These are phyloP conservation scores for Sporothrix sp. DNA, from an alignment of 2,329 filamentous ascomycete species.

Conservation along the genomic window DNA sequence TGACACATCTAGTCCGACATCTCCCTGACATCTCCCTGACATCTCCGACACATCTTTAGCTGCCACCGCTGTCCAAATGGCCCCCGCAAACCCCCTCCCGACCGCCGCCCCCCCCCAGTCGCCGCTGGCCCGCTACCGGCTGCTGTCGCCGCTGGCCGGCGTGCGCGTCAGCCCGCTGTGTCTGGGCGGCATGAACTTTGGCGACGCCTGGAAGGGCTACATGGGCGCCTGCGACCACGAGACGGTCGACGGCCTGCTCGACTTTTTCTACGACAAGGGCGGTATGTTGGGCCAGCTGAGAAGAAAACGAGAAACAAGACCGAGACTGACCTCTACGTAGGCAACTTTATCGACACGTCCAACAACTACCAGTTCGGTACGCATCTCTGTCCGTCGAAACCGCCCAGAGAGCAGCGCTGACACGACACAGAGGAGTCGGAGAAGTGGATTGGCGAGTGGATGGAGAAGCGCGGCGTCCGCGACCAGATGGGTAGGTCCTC, in stretches of 20 bases:
- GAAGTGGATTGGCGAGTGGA: conserved; percentile 61
- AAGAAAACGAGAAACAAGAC: no score
- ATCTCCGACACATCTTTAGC: no score
- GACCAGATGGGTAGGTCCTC: conserved; percentile 62
- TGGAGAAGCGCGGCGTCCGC: conserved; percentile 52
- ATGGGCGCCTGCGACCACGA: conserved; percentile 59
- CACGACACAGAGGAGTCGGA: conserved; percentile 42
- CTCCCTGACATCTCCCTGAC: no score
- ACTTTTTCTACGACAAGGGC: conserved; percentile 52
- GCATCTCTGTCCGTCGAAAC: not conserved
- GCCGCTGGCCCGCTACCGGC: conserved; percentile 52
- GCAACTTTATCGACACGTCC: conserved; percentile 66
- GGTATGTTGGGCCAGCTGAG: not conserved
- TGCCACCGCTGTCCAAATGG: conserved; percentile 8
- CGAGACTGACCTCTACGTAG: conserved; percentile 23
- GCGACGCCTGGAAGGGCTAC: conserved; percentile 42
- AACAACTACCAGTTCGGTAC: conserved; percentile 57
- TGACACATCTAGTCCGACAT: no score
- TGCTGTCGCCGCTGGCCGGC: conserved; percentile 55
- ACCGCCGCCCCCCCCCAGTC: conserved; percentile 44
- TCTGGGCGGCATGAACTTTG: conserved; percentile 58
- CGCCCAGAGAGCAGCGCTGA: not conserved
- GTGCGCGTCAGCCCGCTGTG: conserved; percentile 59
- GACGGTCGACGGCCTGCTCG: conserved; percentile 52
- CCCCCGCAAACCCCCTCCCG: conserved; percentile 26